These are phyloP conservation scores for Phytophthora citrophthora DNA, from an alignment of 352 stramenopile species.

Conservation along the genomic window DNA sequence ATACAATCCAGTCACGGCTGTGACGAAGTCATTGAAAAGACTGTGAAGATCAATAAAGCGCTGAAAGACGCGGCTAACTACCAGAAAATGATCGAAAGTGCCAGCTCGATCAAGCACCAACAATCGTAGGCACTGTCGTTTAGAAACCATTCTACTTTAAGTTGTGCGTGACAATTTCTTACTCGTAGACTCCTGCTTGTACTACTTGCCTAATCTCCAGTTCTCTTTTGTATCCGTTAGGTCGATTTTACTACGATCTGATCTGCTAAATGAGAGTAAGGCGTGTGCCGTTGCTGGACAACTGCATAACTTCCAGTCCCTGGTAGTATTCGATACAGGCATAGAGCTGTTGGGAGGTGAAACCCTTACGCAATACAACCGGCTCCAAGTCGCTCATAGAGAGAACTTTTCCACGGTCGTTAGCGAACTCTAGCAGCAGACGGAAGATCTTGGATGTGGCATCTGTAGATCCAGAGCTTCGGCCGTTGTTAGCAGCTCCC, in stretches of 20 bases:
- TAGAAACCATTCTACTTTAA: no score
- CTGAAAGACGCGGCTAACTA: no score
- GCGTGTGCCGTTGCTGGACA: constrained; percentile 77
- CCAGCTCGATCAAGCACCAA: no score
- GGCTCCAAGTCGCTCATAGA: constrained; percentile 92
- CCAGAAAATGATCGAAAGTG: no score
- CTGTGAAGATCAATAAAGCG: no score
- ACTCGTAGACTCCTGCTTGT: no score
- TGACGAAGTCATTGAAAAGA: no score
- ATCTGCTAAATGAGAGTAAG: constrained; percentile 70
- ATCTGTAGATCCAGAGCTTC: constrained; percentile 75
- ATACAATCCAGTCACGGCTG: no score
- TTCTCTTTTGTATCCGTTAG: no score
- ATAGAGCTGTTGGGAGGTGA: constrained; percentile 95
- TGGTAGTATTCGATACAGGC: constrained; percentile 96
- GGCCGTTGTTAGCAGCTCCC: constrained; percentile 17
- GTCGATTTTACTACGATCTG: neutral
- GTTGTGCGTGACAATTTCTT: no score
- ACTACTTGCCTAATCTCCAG: no score
- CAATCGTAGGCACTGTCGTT: no score
- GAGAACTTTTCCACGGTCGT: constrained; percentile 70
- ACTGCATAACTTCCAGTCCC: constrained; percentile 81
- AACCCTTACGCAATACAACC: constrained; percentile 96
- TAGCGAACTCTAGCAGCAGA: constrained; percentile 95
- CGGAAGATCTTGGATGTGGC: constrained; percentile 95